phyloP scores from a whole-genome alignment of 805 yeast genomes.

The Monosporozyma aerobia region DNA sequence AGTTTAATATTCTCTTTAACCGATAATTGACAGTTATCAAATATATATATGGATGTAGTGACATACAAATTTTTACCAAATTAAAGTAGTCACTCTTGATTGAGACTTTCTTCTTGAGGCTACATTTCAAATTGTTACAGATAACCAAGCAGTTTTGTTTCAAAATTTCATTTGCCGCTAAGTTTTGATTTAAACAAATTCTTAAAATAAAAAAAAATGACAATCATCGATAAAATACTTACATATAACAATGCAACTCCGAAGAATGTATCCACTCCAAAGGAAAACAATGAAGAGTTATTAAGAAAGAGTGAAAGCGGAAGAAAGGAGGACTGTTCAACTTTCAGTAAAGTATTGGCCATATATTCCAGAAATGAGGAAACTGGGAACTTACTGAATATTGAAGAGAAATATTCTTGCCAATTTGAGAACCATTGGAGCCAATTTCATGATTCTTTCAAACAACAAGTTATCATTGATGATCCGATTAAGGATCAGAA shows the following conservation, averaged over 20 bases:
- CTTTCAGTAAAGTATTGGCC: slow-evolving; percentile 33
- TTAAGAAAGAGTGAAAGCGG: slow-evolving; percentile 3
- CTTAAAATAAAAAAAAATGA: slow-evolving; percentile 4
- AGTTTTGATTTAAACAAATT: not conserved
- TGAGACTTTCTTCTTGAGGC: not conserved
- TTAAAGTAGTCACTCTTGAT: not conserved
- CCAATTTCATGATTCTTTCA: slow-evolving; percentile 8
- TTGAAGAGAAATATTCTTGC: slow-evolving; percentile 29
- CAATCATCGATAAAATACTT: slow-evolving; percentile 7
- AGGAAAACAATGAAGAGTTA: slow-evolving; percentile 16
- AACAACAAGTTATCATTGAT: slow-evolving; percentile 2
- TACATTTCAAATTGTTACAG: not conserved
- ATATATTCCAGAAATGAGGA: slow-evolving; percentile 29
- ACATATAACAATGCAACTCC: slow-evolving; percentile 1
- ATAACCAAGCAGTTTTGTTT: not conserved
- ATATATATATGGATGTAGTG: not conserved
- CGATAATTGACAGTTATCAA: not conserved
- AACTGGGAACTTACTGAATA: slow-evolving; percentile 14
- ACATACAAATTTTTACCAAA: not conserved
- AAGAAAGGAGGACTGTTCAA: slow-evolving; percentile 20
- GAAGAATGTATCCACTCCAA: not conserved
- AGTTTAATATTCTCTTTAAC: not conserved
- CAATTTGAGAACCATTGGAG: slow-evolving; percentile 26
- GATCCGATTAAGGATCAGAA: slow-evolving; percentile 5
- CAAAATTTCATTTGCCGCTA: not conserved